These are phyloP conservation scores for Diaporthe humulicola DNA, from an alignment of 2,329 filamentous ascomycete genomes.

Conservation along the genomic window DNA sequence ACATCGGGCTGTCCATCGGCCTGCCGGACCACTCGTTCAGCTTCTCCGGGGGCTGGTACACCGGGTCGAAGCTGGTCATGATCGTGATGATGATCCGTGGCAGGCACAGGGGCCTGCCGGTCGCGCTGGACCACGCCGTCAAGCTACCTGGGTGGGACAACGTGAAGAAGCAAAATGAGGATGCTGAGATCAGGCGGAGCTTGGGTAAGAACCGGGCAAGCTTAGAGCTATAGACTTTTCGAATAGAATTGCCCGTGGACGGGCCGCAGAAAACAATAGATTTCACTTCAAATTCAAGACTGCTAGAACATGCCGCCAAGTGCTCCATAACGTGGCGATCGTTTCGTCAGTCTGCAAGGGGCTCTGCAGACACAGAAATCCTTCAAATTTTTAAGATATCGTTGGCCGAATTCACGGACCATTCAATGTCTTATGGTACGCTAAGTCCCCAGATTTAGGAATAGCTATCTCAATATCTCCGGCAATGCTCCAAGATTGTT, in stretches of 20 bases:
- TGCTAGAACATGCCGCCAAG: too few relatives aligned
- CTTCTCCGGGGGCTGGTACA: constrained; percentile 38
- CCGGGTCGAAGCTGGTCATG: constrained; percentile 37
- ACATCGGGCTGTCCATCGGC: constrained; percentile 35
- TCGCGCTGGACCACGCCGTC: constrained; percentile 67
- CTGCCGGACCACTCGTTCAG: constrained; percentile 34
- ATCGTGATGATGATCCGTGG: constrained; percentile 57
- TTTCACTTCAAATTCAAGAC: neutral
- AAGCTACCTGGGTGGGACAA: constrained; percentile 54
- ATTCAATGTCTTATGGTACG: too few relatives aligned
- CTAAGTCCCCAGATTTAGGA: neutral
- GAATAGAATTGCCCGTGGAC: neutral
- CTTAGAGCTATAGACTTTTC: constrained; percentile 6
- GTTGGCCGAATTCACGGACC: neutral
- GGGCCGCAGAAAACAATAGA: neutral
- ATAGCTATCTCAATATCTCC: neutral
- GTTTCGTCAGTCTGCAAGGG: neutral
- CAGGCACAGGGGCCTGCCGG: constrained; percentile 66
- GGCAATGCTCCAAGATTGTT: neutral
- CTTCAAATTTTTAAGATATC: neutral
- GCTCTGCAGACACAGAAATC: neutral
- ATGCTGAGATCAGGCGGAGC: constrained; percentile 37
- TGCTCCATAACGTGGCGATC: neutral
- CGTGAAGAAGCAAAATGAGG: constrained; percentile 42
- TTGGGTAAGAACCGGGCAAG: constrained; percentile 25